Conservation (phyloP, 2,329 filamentous ascomycete genomes). For the Biscogniauxia mediterranea region DNA sequence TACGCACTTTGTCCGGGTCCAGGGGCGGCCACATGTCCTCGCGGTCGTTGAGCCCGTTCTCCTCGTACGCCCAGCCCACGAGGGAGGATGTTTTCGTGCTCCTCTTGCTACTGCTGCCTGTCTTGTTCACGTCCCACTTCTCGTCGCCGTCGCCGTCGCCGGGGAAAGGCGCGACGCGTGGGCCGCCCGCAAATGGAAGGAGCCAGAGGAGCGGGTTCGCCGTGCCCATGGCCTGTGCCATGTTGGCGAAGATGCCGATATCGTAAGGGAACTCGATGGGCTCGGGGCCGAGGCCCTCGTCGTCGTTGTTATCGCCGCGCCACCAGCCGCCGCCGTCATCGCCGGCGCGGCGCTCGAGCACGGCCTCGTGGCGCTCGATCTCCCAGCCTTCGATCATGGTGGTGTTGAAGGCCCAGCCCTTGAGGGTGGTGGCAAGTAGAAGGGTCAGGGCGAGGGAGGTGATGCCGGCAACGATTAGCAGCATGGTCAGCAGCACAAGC, state of each 20-base stretch:
- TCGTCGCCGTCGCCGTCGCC: slow-evolving; percentile 8
- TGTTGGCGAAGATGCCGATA: slow-evolving; percentile 70
- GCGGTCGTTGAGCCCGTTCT: slow-evolving; percentile 73
- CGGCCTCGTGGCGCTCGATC: slow-evolving; percentile 59
- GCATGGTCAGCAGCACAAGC: slow-evolving; percentile 59
- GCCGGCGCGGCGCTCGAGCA: slow-evolving; percentile 46
- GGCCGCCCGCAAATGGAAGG: slow-evolving; percentile 60
- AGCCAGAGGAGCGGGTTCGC: slow-evolving; percentile 66
- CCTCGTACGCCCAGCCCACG: slow-evolving; percentile 63
- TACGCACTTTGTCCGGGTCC: slow-evolving; percentile 59
- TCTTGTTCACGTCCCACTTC: background rate
- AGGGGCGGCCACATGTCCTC: slow-evolving; percentile 61
- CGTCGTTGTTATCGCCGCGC: slow-evolving; percentile 30
- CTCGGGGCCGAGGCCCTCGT: slow-evolving; percentile 49
- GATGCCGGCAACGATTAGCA: slow-evolving; percentile 56
- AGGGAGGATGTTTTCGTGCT: slow-evolving; percentile 27
- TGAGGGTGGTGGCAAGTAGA: slow-evolving; percentile 61
- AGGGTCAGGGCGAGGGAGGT: slow-evolving; percentile 62
- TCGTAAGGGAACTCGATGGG: slow-evolving; percentile 81
- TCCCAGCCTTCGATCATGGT: slow-evolving; percentile 85
- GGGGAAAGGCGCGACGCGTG: slow-evolving; percentile 37
- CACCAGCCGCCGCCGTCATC: slow-evolving; percentile 37
- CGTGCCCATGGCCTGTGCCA: slow-evolving; percentile 74
- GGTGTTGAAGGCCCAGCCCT: slow-evolving; percentile 64
- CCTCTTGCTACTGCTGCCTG: slow-evolving; percentile 19